These are phyloP conservation scores for Pelargonium fulgidum DNA, from an alignment of 441 rosid species.

Conservation along the genomic window DNA sequence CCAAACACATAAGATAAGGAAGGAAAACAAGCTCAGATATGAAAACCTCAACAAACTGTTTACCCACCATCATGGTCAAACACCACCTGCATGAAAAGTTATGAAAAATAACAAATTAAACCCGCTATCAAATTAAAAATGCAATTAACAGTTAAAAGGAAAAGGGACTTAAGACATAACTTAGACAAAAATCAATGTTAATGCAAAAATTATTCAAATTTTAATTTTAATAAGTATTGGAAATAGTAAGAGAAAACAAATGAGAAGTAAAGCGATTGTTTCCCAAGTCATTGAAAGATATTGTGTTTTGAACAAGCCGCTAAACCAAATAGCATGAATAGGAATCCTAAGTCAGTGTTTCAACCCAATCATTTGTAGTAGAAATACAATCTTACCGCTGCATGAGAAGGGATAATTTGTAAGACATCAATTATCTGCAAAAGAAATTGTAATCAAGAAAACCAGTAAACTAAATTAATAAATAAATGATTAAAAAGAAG, in stretches of 20 bases:
- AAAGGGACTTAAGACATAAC: background rate
- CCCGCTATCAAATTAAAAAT: slow-evolving; percentile 1
- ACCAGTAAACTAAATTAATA: background rate
- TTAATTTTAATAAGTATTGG: background rate
- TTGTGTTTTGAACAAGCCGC: background rate
- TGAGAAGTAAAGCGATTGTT: background rate
- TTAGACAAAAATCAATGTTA: background rate
- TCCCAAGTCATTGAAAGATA: background rate
- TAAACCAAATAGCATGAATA: background rate
- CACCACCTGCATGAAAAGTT: slow-evolving; percentile 68
- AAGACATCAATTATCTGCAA: slow-evolving; percentile 88
- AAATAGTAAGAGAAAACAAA: background rate
- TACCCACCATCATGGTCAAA: slow-evolving; percentile 94
- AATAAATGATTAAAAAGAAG: background rate
- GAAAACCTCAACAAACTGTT: slow-evolving; percentile 6
- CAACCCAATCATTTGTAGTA: background rate
- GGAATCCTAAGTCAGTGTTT: background rate
- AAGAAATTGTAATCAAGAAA: slow-evolving; percentile 14
- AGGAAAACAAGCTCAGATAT: background rate
- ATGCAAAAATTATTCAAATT: background rate
- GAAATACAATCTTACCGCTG: slow-evolving; percentile 53
- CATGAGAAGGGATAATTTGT: slow-evolving; percentile 81
- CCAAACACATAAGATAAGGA: too few relatives aligned
- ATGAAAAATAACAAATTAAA: slow-evolving; percentile 13
- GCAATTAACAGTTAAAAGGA: background rate